A percentile compares a stretch with the other conserved stretches of the same genome.
phyloP scores from a whole-genome alignment of 2,329 filamentous ascomycete genomes.

The Volutella citrinella region DNA sequence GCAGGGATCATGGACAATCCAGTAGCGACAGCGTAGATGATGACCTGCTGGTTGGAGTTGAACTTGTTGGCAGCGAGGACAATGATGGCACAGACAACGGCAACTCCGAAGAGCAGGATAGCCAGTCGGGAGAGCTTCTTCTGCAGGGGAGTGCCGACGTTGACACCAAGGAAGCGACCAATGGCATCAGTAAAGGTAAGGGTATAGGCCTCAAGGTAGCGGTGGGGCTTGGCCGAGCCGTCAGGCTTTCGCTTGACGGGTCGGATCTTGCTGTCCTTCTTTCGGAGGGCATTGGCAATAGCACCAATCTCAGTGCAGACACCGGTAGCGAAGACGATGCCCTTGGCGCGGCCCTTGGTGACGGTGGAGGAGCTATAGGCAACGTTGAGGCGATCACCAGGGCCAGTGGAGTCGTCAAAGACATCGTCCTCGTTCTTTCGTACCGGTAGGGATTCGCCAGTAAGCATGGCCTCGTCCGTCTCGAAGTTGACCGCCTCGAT shows the following conservation, averaged over 20 bases:
- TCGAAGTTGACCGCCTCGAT: slow-evolving; percentile 63
- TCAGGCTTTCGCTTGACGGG: slow-evolving; percentile 50
- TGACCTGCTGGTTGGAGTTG: slow-evolving; percentile 53
- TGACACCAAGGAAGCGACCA: slow-evolving; percentile 64
- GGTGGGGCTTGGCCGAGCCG: slow-evolving; percentile 50
- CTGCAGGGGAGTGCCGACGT: slow-evolving; percentile 67
- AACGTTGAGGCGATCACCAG: slow-evolving; percentile 59
- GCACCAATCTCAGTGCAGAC: slow-evolving; percentile 61
- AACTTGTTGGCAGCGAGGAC: slow-evolving; percentile 64
- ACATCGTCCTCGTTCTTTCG: slow-evolving; percentile 48
- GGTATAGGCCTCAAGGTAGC: slow-evolving; percentile 45
- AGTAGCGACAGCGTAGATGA: slow-evolving; percentile 51
- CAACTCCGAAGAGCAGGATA: slow-evolving; percentile 62
- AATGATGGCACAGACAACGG: slow-evolving; percentile 66
- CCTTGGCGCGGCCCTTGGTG: slow-evolving; percentile 58
- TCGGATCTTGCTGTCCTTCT: slow-evolving; percentile 48
- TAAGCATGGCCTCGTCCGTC: slow-evolving; percentile 63
- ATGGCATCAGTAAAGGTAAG: slow-evolving; percentile 55
- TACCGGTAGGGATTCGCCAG: slow-evolving; percentile 61
- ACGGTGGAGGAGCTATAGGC: slow-evolving; percentile 62
- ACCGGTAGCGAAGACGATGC: slow-evolving; percentile 61
- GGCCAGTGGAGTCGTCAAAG: slow-evolving; percentile 37
- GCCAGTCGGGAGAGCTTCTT: slow-evolving; percentile 66
- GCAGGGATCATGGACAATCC: slow-evolving; percentile 50
- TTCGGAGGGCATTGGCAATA: slow-evolving; percentile 50